phyloP scores from a whole-genome alignment of 2,329 filamentous ascomycete genomes.

The Myotisia sp. region DNA sequence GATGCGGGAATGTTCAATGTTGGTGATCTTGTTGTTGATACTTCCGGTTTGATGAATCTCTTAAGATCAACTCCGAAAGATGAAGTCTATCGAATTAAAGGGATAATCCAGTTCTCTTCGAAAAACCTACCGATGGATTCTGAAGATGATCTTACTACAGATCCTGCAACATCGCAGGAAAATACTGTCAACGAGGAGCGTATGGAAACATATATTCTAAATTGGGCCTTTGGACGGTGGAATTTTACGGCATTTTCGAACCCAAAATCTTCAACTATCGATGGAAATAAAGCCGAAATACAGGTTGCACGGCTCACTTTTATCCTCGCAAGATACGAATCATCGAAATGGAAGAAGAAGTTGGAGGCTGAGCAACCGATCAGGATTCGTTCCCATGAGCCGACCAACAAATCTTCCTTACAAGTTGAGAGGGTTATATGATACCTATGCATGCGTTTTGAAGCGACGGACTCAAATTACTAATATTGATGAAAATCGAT shows the following conservation, averaged over 20 bases:
- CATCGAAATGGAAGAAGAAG: conserved; percentile 36
- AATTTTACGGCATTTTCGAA: conserved; percentile 41
- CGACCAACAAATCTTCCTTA: no score
- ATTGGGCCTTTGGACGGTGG: conserved; percentile 97
- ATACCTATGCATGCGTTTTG: no score
- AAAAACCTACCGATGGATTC: conserved; percentile 33
- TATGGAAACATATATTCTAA: conserved; percentile 62
- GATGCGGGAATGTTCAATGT: conserved; percentile 1
- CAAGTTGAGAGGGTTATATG: conserved; percentile 21
- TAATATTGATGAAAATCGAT: no score
- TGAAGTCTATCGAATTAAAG: conserved; percentile 92
- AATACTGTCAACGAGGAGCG: conserved; percentile 3
- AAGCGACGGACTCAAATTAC: no score
- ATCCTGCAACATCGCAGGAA: conserved; percentile 19
- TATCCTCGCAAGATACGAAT: conserved; percentile 35
- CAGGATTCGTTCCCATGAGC: neutral
- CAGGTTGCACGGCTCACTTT: conserved; percentile 30
- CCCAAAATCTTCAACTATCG: neutral
- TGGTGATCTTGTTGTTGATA: conserved; percentile 39
- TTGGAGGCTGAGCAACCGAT: conserved; percentile 29
- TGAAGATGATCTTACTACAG: conserved; percentile 27
- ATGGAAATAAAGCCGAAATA: neutral
- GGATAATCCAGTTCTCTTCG: conserved; percentile 37
- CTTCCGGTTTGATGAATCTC: conserved; percentile 43
- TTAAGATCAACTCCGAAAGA: conserved; percentile 75